Evolutionary conservation across 1,139 yeast genomes (phyloP), one percentile per base, ranked within the genome.

Genomic region (Candida sojae): DNA sequence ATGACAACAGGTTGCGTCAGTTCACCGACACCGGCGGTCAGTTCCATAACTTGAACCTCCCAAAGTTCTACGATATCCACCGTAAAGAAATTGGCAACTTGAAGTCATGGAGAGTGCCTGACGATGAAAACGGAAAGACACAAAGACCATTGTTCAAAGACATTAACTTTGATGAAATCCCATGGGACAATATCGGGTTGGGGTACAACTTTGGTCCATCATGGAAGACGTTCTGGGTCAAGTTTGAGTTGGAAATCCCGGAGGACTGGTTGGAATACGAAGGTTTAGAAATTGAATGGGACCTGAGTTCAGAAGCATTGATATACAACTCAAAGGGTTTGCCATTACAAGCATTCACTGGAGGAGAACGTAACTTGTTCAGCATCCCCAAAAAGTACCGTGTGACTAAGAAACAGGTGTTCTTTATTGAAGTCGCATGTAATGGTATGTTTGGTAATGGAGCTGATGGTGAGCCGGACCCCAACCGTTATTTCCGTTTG

Each of bases 171-270:
- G 60, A 56, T 35, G 48, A 54, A 1, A 57, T 73, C 38, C 71
- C 77, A 37, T 87, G 91, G 86, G 71, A 77, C 49, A 68, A 72
- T 17, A 83, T 90, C 28, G 71, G 75, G 30, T 82, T 84, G 56
- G 96, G 96, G 29, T 84, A 87, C 58, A 71, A 75, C n/a, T 90
- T 88, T 66, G 97, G 97, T 0, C 98, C 98, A 2, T 86, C 96
- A 12, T 93, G 98, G 99, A 86, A 93, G 54, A 87, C 97, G 1
- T 95, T 91, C 57, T 93, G 99, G 99, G 90, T 93, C 67, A 80
- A 84, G 57, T 71, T 92, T 37, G 69, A 76, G 26, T 68, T 88
- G 53, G 71, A 73, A 30, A 72, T 92, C 6, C 96, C 96, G 0
- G 59, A 71, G 21, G 65, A 73, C 3, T 87, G 93, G 88, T 57